Base-by-base conservation (phyloP, 1,284 basidiomycete genomes). In the Cryptococcus wingfieldii region DNA sequence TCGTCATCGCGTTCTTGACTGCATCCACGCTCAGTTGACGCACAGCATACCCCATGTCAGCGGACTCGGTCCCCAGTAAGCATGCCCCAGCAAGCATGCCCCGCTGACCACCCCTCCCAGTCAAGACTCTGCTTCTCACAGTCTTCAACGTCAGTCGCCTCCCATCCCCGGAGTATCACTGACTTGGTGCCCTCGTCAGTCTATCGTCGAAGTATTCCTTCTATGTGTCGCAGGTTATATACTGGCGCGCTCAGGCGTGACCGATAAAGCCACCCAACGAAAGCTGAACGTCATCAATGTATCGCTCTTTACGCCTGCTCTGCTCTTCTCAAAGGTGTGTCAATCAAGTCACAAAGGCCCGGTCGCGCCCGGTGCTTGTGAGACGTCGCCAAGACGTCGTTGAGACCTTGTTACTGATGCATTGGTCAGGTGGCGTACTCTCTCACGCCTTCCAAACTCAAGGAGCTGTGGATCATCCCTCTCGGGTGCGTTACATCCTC, bases 251-350 rank as follows among this genome's bases (percentile, higher is more conserved):
- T 81, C 82, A 25, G 89, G 89, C 37, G 85, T 96, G 44, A 83
- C 94, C 13, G 91, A 96, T 73, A 93, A 92, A 75, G 83, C 83
- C 60, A 92, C 89, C 0, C 92, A 95, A 77, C 90, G 89, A 78
- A 77, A 77, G 60, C 60, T 77, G 84, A 89, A 68, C 48, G 78
- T 78, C 34, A 70, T 66, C 67, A 74, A 74, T 60, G 70, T 96
- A 27, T 89, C 88, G 0, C 82, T 96, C 38, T 94, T 96, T 78
- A 97, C 93, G 0, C 93, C 93, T 0, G 88, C 89, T 0, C 83
- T 97, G 18, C 81, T 96, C 27, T 96, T 96, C 77, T 91, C 89
- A 38, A 97, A 96, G 79, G 92, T 95, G 23, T 88, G 91, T 0
- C 89, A 89, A 6, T 13, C 23, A 23, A 23, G 23, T 23, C 23